Evolutionary conservation across 495 filamentous ascomycete genomes (phyloP).

Genomic region (Aspergillus taichungensis): DNA sequence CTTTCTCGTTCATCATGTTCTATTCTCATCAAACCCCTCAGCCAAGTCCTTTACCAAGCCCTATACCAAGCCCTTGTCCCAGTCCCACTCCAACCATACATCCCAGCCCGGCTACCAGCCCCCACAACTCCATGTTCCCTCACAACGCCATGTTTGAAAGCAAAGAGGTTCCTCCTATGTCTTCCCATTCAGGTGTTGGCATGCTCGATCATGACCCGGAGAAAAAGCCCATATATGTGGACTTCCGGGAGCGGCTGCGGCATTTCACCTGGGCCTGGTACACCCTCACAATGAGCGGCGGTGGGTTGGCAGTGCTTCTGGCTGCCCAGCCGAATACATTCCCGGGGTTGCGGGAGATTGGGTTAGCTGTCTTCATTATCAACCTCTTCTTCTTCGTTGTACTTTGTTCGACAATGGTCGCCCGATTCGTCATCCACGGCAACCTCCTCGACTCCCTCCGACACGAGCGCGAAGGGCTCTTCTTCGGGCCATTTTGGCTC

Average conservation of each 20-base stretch:
- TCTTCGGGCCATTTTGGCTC: slow-evolving; percentile 60
- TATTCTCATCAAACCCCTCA: too few relatives aligned
- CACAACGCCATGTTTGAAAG: slow-evolving; percentile 7
- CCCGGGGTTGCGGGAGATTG: slow-evolving; percentile 47
- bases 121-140: neutral
- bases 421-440: slow-evolving; percentile 48
- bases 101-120: too few relatives aligned
- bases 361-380: slow-evolving; percentile 51
- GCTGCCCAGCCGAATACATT: slow-evolving; percentile 50
- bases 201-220: slow-evolving; percentile 18
- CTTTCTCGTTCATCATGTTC: too few relatives aligned
- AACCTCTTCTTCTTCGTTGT: slow-evolving; percentile 51
- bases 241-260: slow-evolving; percentile 40
- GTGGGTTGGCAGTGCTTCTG: slow-evolving; percentile 54
- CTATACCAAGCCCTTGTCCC: neutral
- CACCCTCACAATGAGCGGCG: slow-evolving; percentile 58
- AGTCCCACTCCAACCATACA: too few relatives aligned
- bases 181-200: slow-evolving; percentile 17
- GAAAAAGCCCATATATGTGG: slow-evolving; percentile 11
- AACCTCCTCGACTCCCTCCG: slow-evolving; percentile 47
- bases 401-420: slow-evolving; percentile 41
- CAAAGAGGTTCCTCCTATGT: slow-evolving; percentile 10
- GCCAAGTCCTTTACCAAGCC: too few relatives aligned
- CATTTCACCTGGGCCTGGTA: slow-evolving; percentile 74
- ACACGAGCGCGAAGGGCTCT: slow-evolving; percentile 56